Conservation (phyloP, 257 asterid genomes). For the Dorcoceras hygrometricum region DNA sequence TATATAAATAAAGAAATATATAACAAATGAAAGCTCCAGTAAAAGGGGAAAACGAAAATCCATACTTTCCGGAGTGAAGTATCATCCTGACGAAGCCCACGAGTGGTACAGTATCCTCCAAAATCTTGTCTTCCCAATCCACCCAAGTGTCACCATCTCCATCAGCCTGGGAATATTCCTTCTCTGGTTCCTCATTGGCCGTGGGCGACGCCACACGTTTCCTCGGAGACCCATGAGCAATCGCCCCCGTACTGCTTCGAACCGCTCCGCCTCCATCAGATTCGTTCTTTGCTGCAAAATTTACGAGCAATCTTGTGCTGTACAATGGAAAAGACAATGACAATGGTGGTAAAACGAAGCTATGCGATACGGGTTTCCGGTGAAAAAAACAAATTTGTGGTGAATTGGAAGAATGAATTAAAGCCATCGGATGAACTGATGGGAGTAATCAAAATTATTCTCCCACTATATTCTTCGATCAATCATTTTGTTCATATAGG, state of each 20-base stretch:
- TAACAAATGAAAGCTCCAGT: too few species aligned
- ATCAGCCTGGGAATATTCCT: too few species aligned
- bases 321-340: background rate
- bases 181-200: background rate
- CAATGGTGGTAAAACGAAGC: background rate
- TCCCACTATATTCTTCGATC: background rate
- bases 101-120: conserved; percentile 90
- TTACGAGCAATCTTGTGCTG: background rate
- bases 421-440: background rate
- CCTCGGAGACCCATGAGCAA: background rate
- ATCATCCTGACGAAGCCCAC: conserved; percentile 83
- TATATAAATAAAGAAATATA: too few species aligned
- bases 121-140: conserved; percentile 95
- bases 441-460: background rate
- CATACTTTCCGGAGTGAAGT: conserved; percentile 89
- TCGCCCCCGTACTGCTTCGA: background rate
- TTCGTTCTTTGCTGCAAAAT: background rate
- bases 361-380: background rate
- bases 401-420: background rate
- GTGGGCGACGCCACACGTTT: background rate
- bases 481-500: background rate
- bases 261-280: background rate
- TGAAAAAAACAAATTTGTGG: background rate
- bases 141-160: conserved; percentile 58
- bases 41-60: background rate